Conservation (phyloP, 106 monocot species). For the Dactylorhiza incarnata region DNA sequence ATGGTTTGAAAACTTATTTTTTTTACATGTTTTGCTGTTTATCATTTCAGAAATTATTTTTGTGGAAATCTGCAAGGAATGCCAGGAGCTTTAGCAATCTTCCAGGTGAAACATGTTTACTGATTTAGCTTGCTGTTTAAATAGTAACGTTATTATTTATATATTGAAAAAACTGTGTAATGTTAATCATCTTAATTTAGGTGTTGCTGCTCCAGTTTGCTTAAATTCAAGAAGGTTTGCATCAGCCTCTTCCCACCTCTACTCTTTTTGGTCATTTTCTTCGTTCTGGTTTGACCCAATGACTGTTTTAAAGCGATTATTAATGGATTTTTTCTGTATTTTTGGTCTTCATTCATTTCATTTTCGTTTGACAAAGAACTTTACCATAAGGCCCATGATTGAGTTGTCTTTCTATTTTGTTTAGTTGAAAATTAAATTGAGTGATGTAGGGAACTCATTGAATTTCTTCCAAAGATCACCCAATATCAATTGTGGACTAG, state of each 20-base stretch:
- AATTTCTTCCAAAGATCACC: conserved; percentile 30
- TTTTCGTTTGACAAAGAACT: not conserved
- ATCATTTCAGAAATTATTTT: conserved; percentile 25
- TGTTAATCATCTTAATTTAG: conserved; percentile 10
- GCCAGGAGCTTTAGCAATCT: conserved; percentile 39
- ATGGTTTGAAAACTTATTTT: not conserved
- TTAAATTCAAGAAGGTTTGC: conserved; percentile 26
- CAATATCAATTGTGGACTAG: conserved; percentile 50
- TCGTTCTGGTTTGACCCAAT: not conserved
- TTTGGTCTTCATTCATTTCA: not conserved
- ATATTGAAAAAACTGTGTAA: not conserved
- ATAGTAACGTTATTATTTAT: not conserved
- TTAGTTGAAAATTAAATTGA: not conserved
- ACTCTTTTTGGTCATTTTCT: not conserved
- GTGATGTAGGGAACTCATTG: conserved; percentile 34
- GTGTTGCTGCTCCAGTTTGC: conserved; percentile 6
- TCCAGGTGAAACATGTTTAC: conserved; percentile 26
- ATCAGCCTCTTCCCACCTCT: not conserved
- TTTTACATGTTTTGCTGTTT: not conserved
- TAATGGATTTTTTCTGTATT: not conserved
- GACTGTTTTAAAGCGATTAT: not conserved
- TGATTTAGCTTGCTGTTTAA: conserved; percentile 1
- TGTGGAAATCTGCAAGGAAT: conserved; percentile 28
- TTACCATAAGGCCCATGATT: too few relatives aligned
- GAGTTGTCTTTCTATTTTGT: not conserved